Evolutionary conservation across 768 basidiomycete species (phyloP), one percentile per base, ranked within the genome.

Genomic region (Podaxis pistillaris): DNA sequence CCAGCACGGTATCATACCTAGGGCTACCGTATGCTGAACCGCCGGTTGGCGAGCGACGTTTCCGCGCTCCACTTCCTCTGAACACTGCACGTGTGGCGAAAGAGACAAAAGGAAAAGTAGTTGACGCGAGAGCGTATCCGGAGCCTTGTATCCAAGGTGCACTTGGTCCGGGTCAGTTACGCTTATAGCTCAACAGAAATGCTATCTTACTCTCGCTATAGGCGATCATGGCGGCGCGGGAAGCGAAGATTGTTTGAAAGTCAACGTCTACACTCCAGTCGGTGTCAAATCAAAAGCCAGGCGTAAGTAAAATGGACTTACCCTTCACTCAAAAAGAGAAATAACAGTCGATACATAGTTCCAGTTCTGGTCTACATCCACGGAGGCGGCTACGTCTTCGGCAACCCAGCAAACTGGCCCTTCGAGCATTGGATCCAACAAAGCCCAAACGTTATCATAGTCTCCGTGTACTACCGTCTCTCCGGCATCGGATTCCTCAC

Each of bases 391-490:
- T 88, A 85, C 63, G 69, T 81, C 22, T 84, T 69, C 65, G 86
- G 87, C 4, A 89, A 88, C 68, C 86, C 86, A 1, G 76, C 75
- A 1, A 86, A 83, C 69, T 89, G 84, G 85, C 86, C 87, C 1
- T 88, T 87, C 68, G 81, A 88, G 66, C 75, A 79, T 66, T 89
- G 86, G 86, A 74, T 89, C 58, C 74, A 87, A 49, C 86, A 87
- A 67, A 82, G 77, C 28, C 86, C 86, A 2, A 81, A 85, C 60
- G 81, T 88, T 24, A 80, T 89, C 46, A 76, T 87, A 58, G 86
- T 87, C 8, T 86, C 87, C 0, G 81, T 88, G 6, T 87, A 89
- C 70, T 89, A 89, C 70, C 83, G 84, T 17, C 79, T 89, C 24
- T 79, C 80, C 56, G 81, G 83, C 0, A 81, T 89, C 67, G 89